A percentile compares a stretch with the other conserved stretches of the same genome.
Conservation (phyloP, 257 asterid genomes). For the Forsythia viridissima region DNA sequence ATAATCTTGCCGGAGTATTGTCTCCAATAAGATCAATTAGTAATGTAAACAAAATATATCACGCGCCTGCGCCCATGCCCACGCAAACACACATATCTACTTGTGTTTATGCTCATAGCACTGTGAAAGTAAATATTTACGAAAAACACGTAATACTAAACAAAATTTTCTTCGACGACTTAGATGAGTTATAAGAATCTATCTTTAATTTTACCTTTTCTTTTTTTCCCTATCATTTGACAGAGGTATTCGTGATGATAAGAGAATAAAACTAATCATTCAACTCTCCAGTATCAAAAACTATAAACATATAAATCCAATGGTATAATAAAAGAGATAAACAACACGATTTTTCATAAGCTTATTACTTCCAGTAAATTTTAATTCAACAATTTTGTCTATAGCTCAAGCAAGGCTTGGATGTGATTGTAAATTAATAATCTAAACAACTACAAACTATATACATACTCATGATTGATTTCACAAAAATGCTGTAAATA, state of each 20-base stretch:
- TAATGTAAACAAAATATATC: background rate
- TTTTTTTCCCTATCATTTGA: background rate
- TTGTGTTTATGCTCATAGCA: background rate
- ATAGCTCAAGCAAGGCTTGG: conserved; percentile 13
- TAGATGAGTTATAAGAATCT: background rate
- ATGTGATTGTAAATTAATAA: background rate
- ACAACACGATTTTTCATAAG: background rate
- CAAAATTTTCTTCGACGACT: background rate
- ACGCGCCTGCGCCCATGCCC: background rate
- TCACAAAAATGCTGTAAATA: background rate
- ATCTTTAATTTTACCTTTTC: background rate
- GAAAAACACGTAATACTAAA: background rate
- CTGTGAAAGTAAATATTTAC: background rate
- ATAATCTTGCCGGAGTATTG: background rate
- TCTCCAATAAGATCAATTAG: background rate
- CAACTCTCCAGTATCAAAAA: conserved; percentile 1
- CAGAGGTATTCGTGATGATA: background rate
- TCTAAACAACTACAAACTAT: background rate
- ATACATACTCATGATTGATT: background rate
- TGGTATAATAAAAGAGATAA: background rate
- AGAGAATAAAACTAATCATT: conserved; percentile 1
- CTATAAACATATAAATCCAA: background rate
- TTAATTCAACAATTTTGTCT: background rate
- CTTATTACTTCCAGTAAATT: background rate
- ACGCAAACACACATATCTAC: background rate